phyloP scores from a whole-genome alignment of 2,329 filamentous ascomycete species.

The Chaetomiaceae sp. region DNA sequence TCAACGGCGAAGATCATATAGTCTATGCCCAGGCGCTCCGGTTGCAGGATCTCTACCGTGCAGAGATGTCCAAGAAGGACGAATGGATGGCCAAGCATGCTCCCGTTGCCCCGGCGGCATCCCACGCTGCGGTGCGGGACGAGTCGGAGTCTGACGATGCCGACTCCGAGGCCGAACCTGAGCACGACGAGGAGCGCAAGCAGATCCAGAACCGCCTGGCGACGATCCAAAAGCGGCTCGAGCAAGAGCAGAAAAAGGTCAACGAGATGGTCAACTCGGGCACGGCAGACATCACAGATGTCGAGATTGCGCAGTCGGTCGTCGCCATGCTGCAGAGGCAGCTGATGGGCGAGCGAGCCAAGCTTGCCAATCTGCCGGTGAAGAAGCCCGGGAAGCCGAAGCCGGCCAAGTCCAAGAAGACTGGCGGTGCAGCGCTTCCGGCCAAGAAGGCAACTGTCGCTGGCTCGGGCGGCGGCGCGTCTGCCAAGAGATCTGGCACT shows the following conservation, averaged over 20 bases:
- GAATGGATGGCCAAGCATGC: slow-evolving; percentile 75
- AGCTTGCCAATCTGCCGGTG: slow-evolving; percentile 46
- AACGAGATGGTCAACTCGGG: slow-evolving; percentile 48
- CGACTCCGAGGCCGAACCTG: slow-evolving; percentile 54
- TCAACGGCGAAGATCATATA: slow-evolving; percentile 72
- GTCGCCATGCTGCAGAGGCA: slow-evolving; percentile 63
- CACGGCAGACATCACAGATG: slow-evolving; percentile 46
- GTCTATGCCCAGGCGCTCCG: slow-evolving; percentile 68
- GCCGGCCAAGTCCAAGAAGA: slow-evolving; percentile 32
- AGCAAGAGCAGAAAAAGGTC: slow-evolving; percentile 56
- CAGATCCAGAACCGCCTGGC: slow-evolving; percentile 41
- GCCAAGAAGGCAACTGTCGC: slow-evolving; percentile 22
- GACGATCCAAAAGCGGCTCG: slow-evolving; percentile 47
- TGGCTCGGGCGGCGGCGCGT: slow-evolving; percentile 23
- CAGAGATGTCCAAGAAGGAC: slow-evolving; percentile 72
- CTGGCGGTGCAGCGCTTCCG: slow-evolving; percentile 18
- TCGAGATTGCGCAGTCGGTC: slow-evolving; percentile 56
- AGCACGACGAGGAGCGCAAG: slow-evolving; percentile 44
- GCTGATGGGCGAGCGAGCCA: slow-evolving; percentile 66
- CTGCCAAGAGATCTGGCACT: slow-evolving; percentile 35
- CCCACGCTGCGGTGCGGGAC: slow-evolving; percentile 54
- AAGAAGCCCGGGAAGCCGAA: slow-evolving; percentile 49
- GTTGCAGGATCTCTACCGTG: slow-evolving; percentile 70
- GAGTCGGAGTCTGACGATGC: slow-evolving; percentile 38
- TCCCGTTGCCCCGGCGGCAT: slow-evolving; percentile 40